Evolutionary conservation across 306 rosid genomes (phyloP).

Genomic region (Astragalus glycyphyllos): DNA sequence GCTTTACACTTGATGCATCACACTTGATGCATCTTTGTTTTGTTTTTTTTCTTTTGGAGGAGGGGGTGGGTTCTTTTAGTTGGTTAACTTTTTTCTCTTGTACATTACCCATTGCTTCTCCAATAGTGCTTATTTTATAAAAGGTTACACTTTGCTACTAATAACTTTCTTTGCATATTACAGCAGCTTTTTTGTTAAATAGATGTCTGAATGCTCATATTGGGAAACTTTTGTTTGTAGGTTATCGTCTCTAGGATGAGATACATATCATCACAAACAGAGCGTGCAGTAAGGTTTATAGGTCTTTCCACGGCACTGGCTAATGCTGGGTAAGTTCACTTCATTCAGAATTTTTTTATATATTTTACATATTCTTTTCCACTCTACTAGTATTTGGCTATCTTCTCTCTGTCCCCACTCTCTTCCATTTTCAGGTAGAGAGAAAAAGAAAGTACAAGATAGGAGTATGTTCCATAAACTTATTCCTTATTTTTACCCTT

Average conservation of each 20-base stretch:
- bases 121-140: neutral
- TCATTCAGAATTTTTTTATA: neutral
- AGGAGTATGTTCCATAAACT: slow-evolving; percentile 30
- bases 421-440: neutral
- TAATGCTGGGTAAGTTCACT: slow-evolving; percentile 82
- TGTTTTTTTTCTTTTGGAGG: no score
- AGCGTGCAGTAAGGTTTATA: slow-evolving; percentile 82
- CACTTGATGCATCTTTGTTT: neutral
- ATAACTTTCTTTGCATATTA: slow-evolving; percentile 22
- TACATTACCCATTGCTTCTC: slow-evolving; percentile 8
- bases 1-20: neutral
- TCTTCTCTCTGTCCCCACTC: slow-evolving; percentile 2
- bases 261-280: slow-evolving; percentile 97
- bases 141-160: slow-evolving; percentile 16
- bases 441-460: neutral
- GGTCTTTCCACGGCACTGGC: slow-evolving; percentile 98
- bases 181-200: neutral
- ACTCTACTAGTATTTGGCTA: slow-evolving; percentile 10
- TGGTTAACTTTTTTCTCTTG: neutral
- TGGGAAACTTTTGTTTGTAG: slow-evolving; percentile 54
- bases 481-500: slow-evolving; percentile 19
- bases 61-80: neutral
- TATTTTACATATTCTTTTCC: slow-evolving; percentile 14
- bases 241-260: slow-evolving; percentile 99
- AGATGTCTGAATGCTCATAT: slow-evolving; percentile 14